Evolutionary conservation across 176 grass and related monocot genomes (phyloP).

Genomic region (Saccharum spontaneum): DNA sequence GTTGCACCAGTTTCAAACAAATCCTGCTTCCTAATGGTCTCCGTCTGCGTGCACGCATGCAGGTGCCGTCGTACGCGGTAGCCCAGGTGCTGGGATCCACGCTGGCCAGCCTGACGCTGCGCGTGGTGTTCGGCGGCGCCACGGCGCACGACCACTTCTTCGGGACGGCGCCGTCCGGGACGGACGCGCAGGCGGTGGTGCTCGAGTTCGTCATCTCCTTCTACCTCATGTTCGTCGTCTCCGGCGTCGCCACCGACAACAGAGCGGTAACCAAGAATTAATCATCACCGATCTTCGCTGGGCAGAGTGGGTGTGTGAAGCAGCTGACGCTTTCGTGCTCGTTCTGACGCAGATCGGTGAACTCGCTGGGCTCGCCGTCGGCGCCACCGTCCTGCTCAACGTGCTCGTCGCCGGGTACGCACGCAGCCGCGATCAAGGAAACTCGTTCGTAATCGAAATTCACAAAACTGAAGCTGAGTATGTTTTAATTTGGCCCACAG

Average conservation of each 20-base stretch:
- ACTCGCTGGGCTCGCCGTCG: slow-evolving; percentile 70
- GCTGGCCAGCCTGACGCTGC: slow-evolving; percentile 62
- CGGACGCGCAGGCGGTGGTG: slow-evolving; percentile 56
- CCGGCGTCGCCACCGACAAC: slow-evolving; percentile 86
- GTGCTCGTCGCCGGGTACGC: slow-evolving; percentile 59
- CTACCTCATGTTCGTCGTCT: slow-evolving; percentile 92
- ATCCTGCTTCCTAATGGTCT: neutral
- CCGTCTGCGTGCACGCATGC: neutral
- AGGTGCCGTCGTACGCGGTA: slow-evolving; percentile 66
- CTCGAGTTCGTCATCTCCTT: slow-evolving; percentile 86
- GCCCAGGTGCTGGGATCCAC: slow-evolving; percentile 66
- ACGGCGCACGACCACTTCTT: slow-evolving; percentile 45
- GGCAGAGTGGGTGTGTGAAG: neutral
- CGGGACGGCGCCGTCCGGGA: slow-evolving; percentile 61
- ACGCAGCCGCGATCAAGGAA: too few species aligned
- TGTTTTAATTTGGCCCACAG: neutral
- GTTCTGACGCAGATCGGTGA: slow-evolving; percentile 62
- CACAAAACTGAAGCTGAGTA: neutral
- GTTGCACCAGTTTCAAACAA: too few species aligned
- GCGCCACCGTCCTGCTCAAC: slow-evolving; percentile 70
- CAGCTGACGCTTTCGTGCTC: neutral
- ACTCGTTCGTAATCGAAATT: neutral
- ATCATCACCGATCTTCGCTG: neutral
- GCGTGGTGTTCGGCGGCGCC: slow-evolving; percentile 59
- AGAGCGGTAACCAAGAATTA: slow-evolving; percentile 43